Base-by-base conservation (phyloP, 345 rosid species). In the Aurinia saxatilis region DNA sequence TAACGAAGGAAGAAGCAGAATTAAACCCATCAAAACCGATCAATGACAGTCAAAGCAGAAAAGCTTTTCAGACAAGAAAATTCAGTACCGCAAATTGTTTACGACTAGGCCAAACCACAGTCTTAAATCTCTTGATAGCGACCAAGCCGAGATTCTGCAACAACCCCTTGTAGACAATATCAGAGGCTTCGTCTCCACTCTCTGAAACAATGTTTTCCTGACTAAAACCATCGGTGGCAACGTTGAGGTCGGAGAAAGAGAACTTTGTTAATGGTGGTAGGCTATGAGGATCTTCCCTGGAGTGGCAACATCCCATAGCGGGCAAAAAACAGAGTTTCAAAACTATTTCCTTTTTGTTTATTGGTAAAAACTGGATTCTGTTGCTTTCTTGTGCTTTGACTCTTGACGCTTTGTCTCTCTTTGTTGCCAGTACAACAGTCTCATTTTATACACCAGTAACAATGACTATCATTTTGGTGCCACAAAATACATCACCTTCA, bases 281-380 rank as follows among this genome's bases (percentile, higher is more conserved):
- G n/a, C n/a, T n/a, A 56, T 25, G 74, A 41, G 51, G 73, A 46
- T 72, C 74, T 61, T 63, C 73, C 18, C 68, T 31, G 47, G 72
- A 88, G 58, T 14, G 70, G 55, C 92, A 85, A 68, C 96, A 88
- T 41, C 96, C 96, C 96, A 88, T 87, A 10, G 41, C 67, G 27
- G 27, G 25, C 56, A 14, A 54, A 13, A 47, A 62, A 7, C 7
- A 36, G 14, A 19, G 60, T 5, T 44, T 60, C 55, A 27, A 41
- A 68, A 35, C 5, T 33, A 2, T 60, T 60, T 52, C 40, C 48
- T 27, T 36, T 36, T 13, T 13, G 23, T 42, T 37, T 47, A 10
- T 48, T 5, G 36, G 15, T 38, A 25, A 19, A 44, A 31, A 0
- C 5, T 17, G 12, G 37, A 2, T 16, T 59, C 15, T 39, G 30